Base-by-base conservation (phyloP, 2,329 filamentous ascomycete genomes). In the Coniella lustricola region DNA sequence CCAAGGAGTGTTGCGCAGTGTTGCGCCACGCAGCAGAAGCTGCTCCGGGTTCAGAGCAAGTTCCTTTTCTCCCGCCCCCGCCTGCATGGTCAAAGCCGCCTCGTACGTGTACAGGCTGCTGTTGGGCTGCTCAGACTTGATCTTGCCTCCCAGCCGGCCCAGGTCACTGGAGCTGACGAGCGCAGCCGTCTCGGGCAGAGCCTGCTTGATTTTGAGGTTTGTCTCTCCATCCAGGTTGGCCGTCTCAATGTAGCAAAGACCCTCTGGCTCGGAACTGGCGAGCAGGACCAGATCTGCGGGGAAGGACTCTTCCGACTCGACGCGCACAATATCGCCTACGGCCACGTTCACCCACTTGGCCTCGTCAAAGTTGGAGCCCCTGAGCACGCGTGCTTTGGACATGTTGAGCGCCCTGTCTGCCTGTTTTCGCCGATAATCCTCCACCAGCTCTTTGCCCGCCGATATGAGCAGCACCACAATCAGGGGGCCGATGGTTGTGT, bases 91-190 rank as follows among this genome's bases (percentile, higher is more conserved):
- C 64, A 98, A 66, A 1, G 91, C 96, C 34, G 90, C 93, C 68
- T 98, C 94, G 64, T 97, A 98, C 0, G 93, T 98, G 67, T 98
- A 98, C 32, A 98, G 73, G 67, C 90, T 97, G 71, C 90, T 96
- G 73, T 98, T 98, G 18, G 93, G 93, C 65, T 97, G 93, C 68
- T 98, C 93, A 1, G 91, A 97, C 59, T 88, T 85, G 58, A 98
- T 74, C 54, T 86, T 85, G 25, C 93, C 93, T 40, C 87, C 87
- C 3, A 98, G 71, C 53, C 91, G 79, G 62, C 89, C 88, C 54
- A 98, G 73, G 59, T 97, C 91, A 55, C 79, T 82, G 16, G 90
- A 81, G 62, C 88, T 95, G 51, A 98, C 90, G 62, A 96, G 75
- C 52, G 85, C 76, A 13, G 86, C 83, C 0, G 93, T 98, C 71